These are phyloP conservation scores for Pleurotus salmoneostramineus DNA, from an alignment of 768 basidiomycete genomes.

Conservation along the genomic window DNA sequence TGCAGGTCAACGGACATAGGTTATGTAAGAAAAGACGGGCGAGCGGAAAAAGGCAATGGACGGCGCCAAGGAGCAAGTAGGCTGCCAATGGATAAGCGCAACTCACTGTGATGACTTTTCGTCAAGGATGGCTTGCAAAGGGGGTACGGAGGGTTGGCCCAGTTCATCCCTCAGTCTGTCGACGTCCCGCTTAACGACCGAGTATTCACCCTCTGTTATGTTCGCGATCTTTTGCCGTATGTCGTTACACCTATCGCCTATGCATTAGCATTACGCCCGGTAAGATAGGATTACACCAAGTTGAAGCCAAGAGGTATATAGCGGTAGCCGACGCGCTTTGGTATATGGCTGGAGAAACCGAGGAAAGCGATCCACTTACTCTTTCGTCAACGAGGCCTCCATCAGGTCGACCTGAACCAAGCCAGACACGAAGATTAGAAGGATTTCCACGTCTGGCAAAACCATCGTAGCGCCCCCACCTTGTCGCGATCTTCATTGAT, in stretches of 20 bases:
- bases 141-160: conserved; percentile 71
- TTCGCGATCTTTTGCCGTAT: conserved; percentile 61
- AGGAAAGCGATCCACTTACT: conserved; percentile 38
- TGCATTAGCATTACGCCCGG: not conserved
- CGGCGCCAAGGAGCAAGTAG: not conserved
- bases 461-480: conserved; percentile 19
- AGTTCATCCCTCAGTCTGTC: conserved; percentile 73
- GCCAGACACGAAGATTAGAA: conserved; percentile 4
- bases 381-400: conserved; percentile 62
- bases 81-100: not conserved
- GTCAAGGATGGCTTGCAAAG: conserved; percentile 68
- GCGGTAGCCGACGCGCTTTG: not conserved
- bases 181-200: conserved; percentile 70
- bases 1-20: conserved; percentile 2
- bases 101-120: conserved; percentile 58
- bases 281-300: conserved; percentile 1
- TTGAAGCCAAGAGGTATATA: not conserved
- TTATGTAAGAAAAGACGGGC: conserved; percentile 8
- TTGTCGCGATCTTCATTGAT: conserved; percentile 83
- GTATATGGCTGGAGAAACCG: not conserved
- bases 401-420: conserved; percentile 57
- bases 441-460: not conserved
- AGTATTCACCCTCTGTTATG: conserved; percentile 75
- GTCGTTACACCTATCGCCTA: conserved; percentile 50
- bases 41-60: not conserved